Conservation (phyloP, 2,329 filamentous ascomycete genomes). For the Aureobasidium sp. region DNA sequence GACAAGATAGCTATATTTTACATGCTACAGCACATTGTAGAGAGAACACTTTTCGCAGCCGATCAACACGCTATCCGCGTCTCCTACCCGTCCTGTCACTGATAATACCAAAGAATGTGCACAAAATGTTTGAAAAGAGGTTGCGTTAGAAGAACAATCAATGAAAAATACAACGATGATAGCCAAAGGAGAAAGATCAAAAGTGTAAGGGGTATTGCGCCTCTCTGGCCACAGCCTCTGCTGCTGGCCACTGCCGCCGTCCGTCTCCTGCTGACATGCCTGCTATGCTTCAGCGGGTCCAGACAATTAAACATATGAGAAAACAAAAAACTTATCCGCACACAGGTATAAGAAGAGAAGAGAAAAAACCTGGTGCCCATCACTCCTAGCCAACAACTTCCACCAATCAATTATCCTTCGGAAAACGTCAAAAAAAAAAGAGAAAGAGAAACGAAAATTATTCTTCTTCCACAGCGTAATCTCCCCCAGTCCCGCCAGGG, state of each 20-base stretch:
- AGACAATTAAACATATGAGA: slow-evolving; percentile 13
- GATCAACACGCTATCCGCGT: background rate
- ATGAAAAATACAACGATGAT: background rate
- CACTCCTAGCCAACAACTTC: slow-evolving; percentile 9
- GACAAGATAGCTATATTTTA: background rate
- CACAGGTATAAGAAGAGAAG: slow-evolving; percentile 5
- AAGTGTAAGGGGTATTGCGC: slow-evolving; percentile 12
- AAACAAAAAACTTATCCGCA: background rate
- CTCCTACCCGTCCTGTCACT: background rate
- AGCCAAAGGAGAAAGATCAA: slow-evolving; percentile 10
- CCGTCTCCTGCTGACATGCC: slow-evolving; percentile 11
- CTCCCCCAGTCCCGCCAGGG: slow-evolving; percentile 15
- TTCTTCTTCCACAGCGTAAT: slow-evolving; percentile 5
- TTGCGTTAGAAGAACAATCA: background rate
- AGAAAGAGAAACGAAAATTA: slow-evolving; percentile 15
- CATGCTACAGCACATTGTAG: background rate
- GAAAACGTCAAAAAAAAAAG: background rate
- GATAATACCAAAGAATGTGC: background rate
- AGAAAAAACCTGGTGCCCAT: slow-evolving; percentile 3
- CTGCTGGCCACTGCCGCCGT: slow-evolving; percentile 5
- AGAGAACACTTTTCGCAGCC: background rate
- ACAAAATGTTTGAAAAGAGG: background rate
- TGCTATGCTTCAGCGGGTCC: slow-evolving; percentile 10
- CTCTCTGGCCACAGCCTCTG: slow-evolving; percentile 4
- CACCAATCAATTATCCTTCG: slow-evolving; percentile 9